Evolutionary conservation across 805 yeast species (phyloP).

Genomic region (Lipomyces sp.): DNA sequence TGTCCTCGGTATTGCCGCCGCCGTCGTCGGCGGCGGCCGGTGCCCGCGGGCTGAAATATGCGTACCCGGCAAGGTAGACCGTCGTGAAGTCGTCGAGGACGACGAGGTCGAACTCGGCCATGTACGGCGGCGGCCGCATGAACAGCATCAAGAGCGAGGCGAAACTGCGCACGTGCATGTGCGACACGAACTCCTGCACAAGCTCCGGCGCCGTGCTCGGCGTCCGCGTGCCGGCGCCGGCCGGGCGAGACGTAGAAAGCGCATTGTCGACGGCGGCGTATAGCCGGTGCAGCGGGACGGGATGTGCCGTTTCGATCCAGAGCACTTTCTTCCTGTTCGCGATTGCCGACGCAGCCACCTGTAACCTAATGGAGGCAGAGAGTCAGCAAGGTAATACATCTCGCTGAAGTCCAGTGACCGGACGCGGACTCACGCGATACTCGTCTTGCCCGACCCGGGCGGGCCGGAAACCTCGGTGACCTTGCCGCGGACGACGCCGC

Average conservation of each 20-base stretch:
- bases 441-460: slow-evolving; percentile 27
- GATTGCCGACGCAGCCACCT: slow-evolving; percentile 14
- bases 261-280: background rate
- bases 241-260: too few relatives aligned
- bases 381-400: background rate
- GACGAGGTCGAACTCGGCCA: slow-evolving; percentile 7
- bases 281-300: slow-evolving; percentile 5
- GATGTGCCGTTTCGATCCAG: slow-evolving; percentile 24
- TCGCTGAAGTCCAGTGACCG: background rate
- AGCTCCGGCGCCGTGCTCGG: background rate
- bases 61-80: slow-evolving; percentile 3
- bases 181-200: slow-evolving; percentile 2
- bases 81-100: slow-evolving; percentile 23
- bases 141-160: slow-evolving; percentile 16
- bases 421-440: slow-evolving; percentile 16
- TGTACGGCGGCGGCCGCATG: slow-evolving; percentile 10
- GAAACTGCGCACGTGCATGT: slow-evolving; percentile 10
- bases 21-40: background rate
- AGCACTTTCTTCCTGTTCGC: slow-evolving; percentile 7
- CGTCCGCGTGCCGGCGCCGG: too few relatives aligned
- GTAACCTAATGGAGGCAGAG: slow-evolving; percentile 4
- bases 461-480: slow-evolving; percentile 26
- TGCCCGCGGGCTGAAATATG: slow-evolving; percentile 1
- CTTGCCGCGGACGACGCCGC: slow-evolving; percentile 22
- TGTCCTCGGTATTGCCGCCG: too few relatives aligned